A percentile compares a stretch with the other conserved stretches of the same genome.
Evolutionary conservation across 129 eudicot genomes (phyloP).

Genomic region (Artemisia annua): DNA sequence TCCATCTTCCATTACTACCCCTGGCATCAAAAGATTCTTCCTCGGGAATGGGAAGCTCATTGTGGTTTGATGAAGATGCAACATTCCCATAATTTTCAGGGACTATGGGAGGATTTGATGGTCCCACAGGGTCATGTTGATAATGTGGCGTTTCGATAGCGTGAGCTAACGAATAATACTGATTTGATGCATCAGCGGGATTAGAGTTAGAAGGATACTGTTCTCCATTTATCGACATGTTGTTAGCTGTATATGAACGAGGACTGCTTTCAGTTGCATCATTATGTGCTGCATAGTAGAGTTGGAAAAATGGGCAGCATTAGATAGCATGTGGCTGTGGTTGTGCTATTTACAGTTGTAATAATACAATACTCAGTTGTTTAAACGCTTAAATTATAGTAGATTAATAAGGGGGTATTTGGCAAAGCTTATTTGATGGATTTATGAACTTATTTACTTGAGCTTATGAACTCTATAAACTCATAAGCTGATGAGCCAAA

Average conservation of each 20-base stretch:
- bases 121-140: conserved; percentile 47
- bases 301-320: not conserved
- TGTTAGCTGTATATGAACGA: conserved; percentile 42
- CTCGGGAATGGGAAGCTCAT: conserved; percentile 35
- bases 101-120: conserved; percentile 34
- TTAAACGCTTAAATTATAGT: not conserved
- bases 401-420: no score
- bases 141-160: conserved; percentile 35
- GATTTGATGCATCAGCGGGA: conserved; percentile 40
- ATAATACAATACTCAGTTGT: not conserved
- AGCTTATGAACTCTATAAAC: no score
- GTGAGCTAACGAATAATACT: conserved; percentile 35
- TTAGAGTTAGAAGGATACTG: conserved; percentile 38
- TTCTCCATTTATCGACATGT: conserved; percentile 38
- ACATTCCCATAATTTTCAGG: conserved; percentile 42
- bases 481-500: no score
- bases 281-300: conserved; percentile 35
- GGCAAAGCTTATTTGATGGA: no score
- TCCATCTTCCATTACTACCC: conserved; percentile 40
- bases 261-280: conserved; percentile 45
- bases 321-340: not conserved
- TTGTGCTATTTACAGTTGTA: not conserved
- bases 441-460: no score
- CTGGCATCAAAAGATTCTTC: conserved; percentile 36
- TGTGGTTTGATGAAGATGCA: conserved; percentile 51